Evolutionary conservation across 306 rosid species (phyloP), one percentile per base, ranked within the genome.

Genomic region (Senna tora): DNA sequence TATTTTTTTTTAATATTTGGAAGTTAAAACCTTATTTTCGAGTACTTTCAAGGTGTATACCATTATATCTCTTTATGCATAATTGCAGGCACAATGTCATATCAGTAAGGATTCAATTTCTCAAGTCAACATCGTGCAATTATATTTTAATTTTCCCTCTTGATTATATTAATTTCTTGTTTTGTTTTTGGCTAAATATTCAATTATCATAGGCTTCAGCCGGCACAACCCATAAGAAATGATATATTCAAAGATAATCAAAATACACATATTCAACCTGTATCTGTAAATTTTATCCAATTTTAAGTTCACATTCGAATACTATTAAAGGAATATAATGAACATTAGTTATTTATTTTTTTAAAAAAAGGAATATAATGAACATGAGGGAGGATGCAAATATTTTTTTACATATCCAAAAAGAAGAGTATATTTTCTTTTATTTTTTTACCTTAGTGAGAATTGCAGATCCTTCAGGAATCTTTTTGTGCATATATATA

Each of bases 1-100:
- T 10, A 39, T 39, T 39, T 36, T 39, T 39, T 36, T 62, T 62
- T 42, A 25, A 65, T 9, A 25, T 51, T 67, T 12, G 73, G 36
- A 50, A 20, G 61, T 16, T 67, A 11, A 67, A 34, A 67, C 73
- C 73, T 67, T 67, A 34, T 67, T 32, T 50, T 51, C 61, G 30
- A n/a, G 47, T 8, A 13, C 46, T 51, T 16, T 47, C 19, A 34
- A 51, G 25, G 60, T 33, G 60, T 33, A 36, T 33, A 19, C 73
- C 17, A 50, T 32, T 50, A 49, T 38, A 46, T 28, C 10, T 38
- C 38, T 38, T 57, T 69, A 7, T 75, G 34, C 65, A 75, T 62
- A 28, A 70, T 36, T 65, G 39, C 53, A 65, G 79, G 79, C 76
- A 46, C 45, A 62, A 77, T 60, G 76, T 84, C 85, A 64, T 69